Evolutionary conservation across 345 rosid species (phyloP).

Genomic region (Sonneratia alba): DNA sequence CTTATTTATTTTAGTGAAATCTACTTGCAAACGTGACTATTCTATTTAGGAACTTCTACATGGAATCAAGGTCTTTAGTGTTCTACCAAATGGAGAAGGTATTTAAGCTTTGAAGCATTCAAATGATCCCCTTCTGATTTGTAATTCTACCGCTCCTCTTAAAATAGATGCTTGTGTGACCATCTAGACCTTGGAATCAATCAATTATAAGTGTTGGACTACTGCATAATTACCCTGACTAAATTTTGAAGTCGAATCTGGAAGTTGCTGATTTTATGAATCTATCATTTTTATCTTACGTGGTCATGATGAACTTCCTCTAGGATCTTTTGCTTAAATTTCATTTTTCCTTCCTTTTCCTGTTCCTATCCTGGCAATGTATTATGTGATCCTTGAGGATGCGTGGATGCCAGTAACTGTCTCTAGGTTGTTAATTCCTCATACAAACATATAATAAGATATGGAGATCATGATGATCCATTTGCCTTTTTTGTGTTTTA

Average conservation of each 20-base stretch:
- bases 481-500: conserved; percentile 21
- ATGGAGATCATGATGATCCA: conserved; percentile 2
- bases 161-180: not conserved
- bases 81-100: too few relatives aligned
- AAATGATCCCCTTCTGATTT: too few relatives aligned
- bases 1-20: too few relatives aligned
- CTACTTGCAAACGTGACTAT: too few relatives aligned
- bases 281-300: not conserved
- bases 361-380: not conserved
- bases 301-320: not conserved
- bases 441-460: not conserved
- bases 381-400: not conserved
- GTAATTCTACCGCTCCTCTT: not conserved
- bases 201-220: not conserved
- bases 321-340: not conserved
- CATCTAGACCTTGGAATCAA: not conserved
- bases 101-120: too few relatives aligned
- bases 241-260: not conserved
- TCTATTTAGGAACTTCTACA: too few relatives aligned
- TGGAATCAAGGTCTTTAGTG: too few relatives aligned
- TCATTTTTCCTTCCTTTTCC: not conserved
- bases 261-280: not conserved
- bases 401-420: not conserved
- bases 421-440: not conserved
- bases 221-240: not conserved